phyloP scores from a whole-genome alignment of 352 stramenopile genomes.

The Globisporangium solare region DNA sequence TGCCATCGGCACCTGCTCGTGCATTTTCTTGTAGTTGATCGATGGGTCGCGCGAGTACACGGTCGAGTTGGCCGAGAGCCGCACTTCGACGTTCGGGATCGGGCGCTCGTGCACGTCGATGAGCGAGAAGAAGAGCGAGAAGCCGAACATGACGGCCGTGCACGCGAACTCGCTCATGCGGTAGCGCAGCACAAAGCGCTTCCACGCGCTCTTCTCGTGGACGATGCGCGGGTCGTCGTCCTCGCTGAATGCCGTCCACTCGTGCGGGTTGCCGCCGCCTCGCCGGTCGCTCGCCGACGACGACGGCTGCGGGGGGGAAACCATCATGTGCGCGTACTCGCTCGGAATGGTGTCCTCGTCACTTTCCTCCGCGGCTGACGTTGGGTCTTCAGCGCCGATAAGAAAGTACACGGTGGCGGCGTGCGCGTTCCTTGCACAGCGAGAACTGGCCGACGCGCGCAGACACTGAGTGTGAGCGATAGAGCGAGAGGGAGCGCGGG shows the following conservation, averaged over 20 bases:
- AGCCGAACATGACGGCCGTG: constrained; percentile 35
- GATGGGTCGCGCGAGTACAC: constrained; percentile 45
- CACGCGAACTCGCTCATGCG: constrained; percentile 56
- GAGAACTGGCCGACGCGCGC: background rate
- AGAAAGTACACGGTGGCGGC: constrained; percentile 1
- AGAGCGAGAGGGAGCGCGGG: background rate
- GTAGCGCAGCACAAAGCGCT: constrained; percentile 26
- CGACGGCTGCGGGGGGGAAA: constrained; percentile 2
- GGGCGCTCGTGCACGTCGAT: constrained; percentile 53
- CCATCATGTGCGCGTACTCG: constrained; percentile 10
- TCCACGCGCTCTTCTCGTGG: constrained; percentile 16
- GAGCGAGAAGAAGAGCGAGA: constrained; percentile 43
- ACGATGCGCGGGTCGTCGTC: constrained; percentile 11
- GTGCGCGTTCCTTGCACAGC: background rate
- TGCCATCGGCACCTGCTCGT: constrained; percentile 56
- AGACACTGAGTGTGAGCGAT: constrained; percentile 4
- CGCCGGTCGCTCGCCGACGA: background rate
- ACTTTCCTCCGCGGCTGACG: background rate
- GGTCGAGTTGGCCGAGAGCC: constrained; percentile 29
- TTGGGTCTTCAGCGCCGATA: constrained; percentile 5
- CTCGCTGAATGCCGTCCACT: background rate
- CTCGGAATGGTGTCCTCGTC: background rate
- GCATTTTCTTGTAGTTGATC: constrained; percentile 41
- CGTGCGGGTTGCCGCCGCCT: background rate
- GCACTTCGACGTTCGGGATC: constrained; percentile 49